Base-by-base conservation (phyloP, 129 eudicot species). In the Flaveria sonorensis region DNA sequence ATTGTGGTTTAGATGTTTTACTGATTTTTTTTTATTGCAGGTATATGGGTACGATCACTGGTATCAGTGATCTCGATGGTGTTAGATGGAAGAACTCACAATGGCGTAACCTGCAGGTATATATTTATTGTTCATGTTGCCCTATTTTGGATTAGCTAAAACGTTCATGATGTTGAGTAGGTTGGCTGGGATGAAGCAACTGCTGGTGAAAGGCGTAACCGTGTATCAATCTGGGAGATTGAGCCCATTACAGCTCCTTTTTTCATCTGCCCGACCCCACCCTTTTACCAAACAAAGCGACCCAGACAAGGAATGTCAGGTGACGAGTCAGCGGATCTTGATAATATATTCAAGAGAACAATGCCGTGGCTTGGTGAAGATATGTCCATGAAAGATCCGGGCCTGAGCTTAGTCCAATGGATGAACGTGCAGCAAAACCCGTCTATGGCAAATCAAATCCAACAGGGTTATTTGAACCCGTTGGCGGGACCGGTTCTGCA, bases 171-270 rank as follows among this genome's bases (percentile, higher is more conserved):
- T 74, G 30, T 50, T 46, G 66, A 80, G 72, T 86, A 93, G 98
- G 97, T 94, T 81, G 97, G 97, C 30, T 94, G 98, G 98, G 98
- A 94, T 73, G 98, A 94, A 74, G 89, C 97, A 12, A 94, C 98
- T 52, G 97, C 93, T 53, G 97, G 98, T 15, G 98, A 94, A 79
- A 89, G 89, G 86, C 92, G 96, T 63, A 91, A 79, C 66, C 87
- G 98, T 21, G 98, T 94, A 43, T 94, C 98, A 10, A 79, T 91
- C 51, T 94, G 98, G 98, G 98, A 94, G 82, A 91, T 94, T 45
- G 98, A 91, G 79, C 98, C 97, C 47, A 91, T 94, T 32, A 94
- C 97, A 0, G 92, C 98, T 66, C 98, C 98, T 2, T 94, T 94
- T 84, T 91, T 87, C 84, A 87, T 94, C 69, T 94, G 96, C 67